phyloP scores from a whole-genome alignment of 257 asterid genomes.

The Rauvolfia tetraphylla region DNA sequence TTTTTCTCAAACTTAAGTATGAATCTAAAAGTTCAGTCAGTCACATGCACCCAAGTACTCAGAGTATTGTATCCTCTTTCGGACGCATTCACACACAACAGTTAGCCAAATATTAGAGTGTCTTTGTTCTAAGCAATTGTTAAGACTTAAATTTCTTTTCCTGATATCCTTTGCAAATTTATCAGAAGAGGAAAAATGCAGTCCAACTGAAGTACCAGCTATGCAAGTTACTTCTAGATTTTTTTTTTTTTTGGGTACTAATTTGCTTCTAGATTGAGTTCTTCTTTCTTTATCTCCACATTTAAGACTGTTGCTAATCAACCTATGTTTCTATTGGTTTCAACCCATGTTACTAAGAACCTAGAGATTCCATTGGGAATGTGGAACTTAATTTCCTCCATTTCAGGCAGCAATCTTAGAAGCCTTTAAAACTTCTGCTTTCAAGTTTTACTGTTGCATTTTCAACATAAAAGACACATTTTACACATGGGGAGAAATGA shows the following conservation, averaged over 20 bases:
- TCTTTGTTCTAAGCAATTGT: neutral
- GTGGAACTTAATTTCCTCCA: neutral
- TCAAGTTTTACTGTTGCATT: neutral
- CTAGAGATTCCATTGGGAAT: neutral
- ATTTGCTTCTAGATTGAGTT: neutral
- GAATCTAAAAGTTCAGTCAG: neutral
- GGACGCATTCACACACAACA: neutral
- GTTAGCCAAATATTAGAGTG: neutral
- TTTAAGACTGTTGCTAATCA: neutral
- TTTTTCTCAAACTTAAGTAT: neutral
- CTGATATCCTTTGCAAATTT: neutral
- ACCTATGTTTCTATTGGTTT: neutral
- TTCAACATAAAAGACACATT: neutral
- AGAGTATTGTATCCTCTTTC: neutral
- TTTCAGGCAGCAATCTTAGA: neutral
- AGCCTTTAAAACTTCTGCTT: neutral
- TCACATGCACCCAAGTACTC: neutral
- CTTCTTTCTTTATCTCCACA: neutral
- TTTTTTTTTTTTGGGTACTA: too few relatives aligned
- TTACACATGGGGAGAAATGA: neutral
- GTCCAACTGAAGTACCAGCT: neutral
- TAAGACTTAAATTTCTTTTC: neutral
- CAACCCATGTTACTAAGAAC: neutral
- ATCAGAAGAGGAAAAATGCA: neutral
- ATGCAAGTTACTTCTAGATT: neutral